Evolutionary conservation across 2,329 filamentous ascomycete species (phyloP), one percentile per base, ranked within the genome.

Genomic region (Aspergillus cejpii): DNA sequence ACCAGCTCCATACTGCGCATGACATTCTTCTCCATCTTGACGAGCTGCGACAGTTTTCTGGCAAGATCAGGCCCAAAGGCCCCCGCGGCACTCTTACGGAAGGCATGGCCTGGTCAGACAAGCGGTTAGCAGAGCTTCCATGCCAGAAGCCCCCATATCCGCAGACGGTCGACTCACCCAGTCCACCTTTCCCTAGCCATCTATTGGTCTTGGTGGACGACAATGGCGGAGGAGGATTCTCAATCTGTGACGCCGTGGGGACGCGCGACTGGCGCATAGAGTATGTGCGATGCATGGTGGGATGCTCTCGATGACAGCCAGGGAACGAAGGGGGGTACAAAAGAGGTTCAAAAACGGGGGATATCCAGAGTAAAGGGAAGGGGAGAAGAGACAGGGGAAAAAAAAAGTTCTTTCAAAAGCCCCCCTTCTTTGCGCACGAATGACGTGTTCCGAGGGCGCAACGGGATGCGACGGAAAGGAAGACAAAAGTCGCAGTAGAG

Each of bases 1-100:
- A 97, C 92, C 39, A 88, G 78, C 68, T 98, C 92, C 78, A 97
- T 83, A 67, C 89, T 96, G 69, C 92, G 88, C 92, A 98, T 98
- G 45, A 96, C 87, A 66, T 98, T 97, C 83, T 98, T 98, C 75
- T 98, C 92, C 92, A 98, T 98, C 81, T 98, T 98, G 53, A 98
- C 92, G 42, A 98, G 80, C 74, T 94, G 87, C 31, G 90, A 88
- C 51, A 98, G 83, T 79, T 98, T 98, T 80, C 95, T 96, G 47
- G 92, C 85, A 47, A 98, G 83, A 62, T 98, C 92, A 46, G 90
- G 81, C 27, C 81, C 81, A 61, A 76, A 76, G 48, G 74, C 72
- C 29, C 74, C 74, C 19, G 74, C 73, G 41, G 74, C 65, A 37
- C 71, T 68, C 58, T 74, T 75, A 48, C 74, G 70, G 60, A 76